A percentile compares a stretch with the other conserved stretches of the same genome.
Evolutionary conservation across 2,329 filamentous ascomycete genomes (phyloP).

Genomic region (Conoideocrella luteorostrata): DNA sequence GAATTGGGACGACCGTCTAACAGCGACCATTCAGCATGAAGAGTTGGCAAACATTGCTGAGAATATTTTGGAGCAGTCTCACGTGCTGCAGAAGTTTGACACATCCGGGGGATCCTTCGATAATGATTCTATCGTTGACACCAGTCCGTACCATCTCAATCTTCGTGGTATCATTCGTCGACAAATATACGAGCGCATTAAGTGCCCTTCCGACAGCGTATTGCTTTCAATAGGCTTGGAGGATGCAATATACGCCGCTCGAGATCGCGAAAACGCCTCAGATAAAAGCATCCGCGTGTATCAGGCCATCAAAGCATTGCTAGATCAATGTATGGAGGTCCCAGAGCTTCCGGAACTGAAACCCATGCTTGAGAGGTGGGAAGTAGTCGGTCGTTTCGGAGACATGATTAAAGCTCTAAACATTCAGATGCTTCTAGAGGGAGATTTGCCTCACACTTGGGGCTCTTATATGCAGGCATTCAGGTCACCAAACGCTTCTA

Average conservation of each 20-base stretch:
- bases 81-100: slow-evolving; percentile 18
- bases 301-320: neutral
- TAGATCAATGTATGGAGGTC: neutral
- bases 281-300: neutral
- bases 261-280: neutral
- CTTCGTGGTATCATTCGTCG: slow-evolving; percentile 16
- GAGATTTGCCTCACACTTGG: neutral
- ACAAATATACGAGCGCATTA: slow-evolving; percentile 17
- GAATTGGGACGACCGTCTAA: slow-evolving; percentile 24
- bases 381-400: neutral
- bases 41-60: slow-evolving; percentile 22
- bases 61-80: slow-evolving; percentile 24
- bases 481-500: neutral
- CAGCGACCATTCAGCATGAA: slow-evolving; percentile 32
- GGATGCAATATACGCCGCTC: neutral
- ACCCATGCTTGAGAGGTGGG: neutral
- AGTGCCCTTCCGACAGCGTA: slow-evolving; percentile 1
- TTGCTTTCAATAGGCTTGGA: neutral
- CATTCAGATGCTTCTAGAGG: neutral
- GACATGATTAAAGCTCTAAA: neutral
- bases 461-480: neutral
- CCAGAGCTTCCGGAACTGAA: neutral
- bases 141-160: neutral
- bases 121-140: neutral
- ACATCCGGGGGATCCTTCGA: too few relatives aligned